phyloP scores from a whole-genome alignment of 495 filamentous ascomycete species.

The Cercophora sp. region DNA sequence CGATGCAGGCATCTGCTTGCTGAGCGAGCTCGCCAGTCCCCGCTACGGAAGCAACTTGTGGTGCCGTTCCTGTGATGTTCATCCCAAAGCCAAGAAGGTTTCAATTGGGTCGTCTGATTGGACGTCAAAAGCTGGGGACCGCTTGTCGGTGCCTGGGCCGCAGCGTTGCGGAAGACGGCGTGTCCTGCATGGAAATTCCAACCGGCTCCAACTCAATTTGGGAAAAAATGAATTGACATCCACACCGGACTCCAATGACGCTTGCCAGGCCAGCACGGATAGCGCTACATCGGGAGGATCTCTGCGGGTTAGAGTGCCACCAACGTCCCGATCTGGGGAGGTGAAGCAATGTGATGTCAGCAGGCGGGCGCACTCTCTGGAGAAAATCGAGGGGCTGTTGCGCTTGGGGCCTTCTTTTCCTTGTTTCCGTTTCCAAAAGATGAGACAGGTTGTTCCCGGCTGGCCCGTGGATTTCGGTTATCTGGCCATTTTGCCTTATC shows the following conservation, averaged over 20 bases:
- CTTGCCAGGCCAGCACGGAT: too few relatives aligned
- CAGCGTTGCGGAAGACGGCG: background rate
- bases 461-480: slow-evolving; percentile 11
- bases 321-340: too few relatives aligned
- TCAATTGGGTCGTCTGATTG: background rate
- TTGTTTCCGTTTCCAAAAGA: background rate
- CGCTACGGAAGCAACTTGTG: too few relatives aligned
- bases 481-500: slow-evolving; percentile 7
- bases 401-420: too few relatives aligned
- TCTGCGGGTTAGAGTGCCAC: too few relatives aligned
- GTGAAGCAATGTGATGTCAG: too few relatives aligned
- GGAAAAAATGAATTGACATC: slow-evolving; percentile 1
- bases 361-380: too few relatives aligned
- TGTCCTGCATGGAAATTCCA: background rate
- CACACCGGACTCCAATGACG: too few relatives aligned
- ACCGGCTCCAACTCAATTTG: background rate
- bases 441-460: slow-evolving; percentile 3
- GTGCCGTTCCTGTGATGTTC: too few relatives aligned
- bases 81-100: background rate
- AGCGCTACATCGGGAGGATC: too few relatives aligned
- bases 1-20: too few relatives aligned
- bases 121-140: background rate
- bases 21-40: too few relatives aligned
- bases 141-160: background rate
- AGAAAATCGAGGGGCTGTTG: slow-evolving; percentile 4